Evolutionary conservation across 352 stramenopile genomes (phyloP), one percentile per base, ranked within the genome.

Genomic region (Phytophthora lateralis): DNA sequence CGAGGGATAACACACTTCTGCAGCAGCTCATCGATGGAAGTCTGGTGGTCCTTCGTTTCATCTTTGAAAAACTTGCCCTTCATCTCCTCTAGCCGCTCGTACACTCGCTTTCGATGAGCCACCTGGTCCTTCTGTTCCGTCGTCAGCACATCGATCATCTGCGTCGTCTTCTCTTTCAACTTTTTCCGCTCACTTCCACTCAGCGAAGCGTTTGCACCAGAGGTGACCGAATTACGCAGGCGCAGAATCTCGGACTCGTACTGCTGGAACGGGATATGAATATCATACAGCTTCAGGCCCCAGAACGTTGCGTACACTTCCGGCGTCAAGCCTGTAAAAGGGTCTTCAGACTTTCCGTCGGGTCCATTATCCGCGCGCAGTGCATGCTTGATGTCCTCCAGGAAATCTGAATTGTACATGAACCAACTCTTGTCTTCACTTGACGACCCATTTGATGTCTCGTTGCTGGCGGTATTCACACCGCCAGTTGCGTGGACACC

Each of bases 51-150:
- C 0, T 80, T 75, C 0, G 54, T 42, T 20, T 69, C 69, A 32
- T 79, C 65, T 3, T 67, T 68, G 62, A 94, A 94, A 56, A 91
- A 93, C 18, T 41, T 57, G 6, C 46, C n/a, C 43, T 96, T 96
- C 63, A 80, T 85, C 20, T 74, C 75, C 18, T 94, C 83, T 3
- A 96, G 62, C 9, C 82, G 80, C 58, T 93, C 87, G 35, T 79
- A 90, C 11, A 96, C 82, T n/a, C 77, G 81, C 63, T 93, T 94
- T 27, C 87, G 85, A 58, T 96, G 85, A 4, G 81, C 73, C 17
- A 96, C 85, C 48, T 96, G 87, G 42, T 93, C 85, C 37, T 94
- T 94, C 59, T 94, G 85, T 48, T 96, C 87, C n/a, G 75, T 90
- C 3, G 82, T 82, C 9, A 95, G 66, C 47, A 90, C 85, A 62